Base-by-base conservation (phyloP, 345 rosid species). In the Litchi chinensis region DNA sequence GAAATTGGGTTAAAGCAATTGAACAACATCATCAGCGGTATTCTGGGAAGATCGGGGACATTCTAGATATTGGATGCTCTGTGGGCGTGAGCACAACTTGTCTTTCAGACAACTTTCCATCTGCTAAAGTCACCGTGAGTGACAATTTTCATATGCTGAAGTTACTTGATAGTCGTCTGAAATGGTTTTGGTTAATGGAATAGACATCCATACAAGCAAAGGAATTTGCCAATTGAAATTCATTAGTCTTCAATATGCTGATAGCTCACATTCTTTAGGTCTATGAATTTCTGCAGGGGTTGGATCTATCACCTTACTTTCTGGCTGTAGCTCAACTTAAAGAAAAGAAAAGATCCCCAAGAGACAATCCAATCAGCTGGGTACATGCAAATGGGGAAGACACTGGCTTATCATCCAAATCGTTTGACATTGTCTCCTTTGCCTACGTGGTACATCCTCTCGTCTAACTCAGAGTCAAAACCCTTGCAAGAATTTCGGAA, bases 61-160 rank as follows among this genome's bases (percentile, higher is more conserved):
- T 91, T 84, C 73, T 91, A 24, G 94, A 91, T 73, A 80, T 89
- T 44, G 94, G 94, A 83, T 91, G 92, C 83, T 91, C 94, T 28
- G 88, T 91, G 13, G 94, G 94, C 16, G 85, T 89, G 71, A 89
- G 90, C 82, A 88, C 92, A 10, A 75, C 85, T 70, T 84, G 46
- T 77, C 88, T 91, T 28, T 92, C 94, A 41, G 89, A 89, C 32
- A 79, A 79, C 50, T 89, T 89, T 72, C 85, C 90, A 21, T 81
- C 78, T 0, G 88, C 94, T 56, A 79, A 86, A 78, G 94, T 91
- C 84, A 86, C 84, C 0, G 94, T 91, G 78, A 80, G 90, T 82
- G 66, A 64, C 64, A 40, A 37, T 40, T 11, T 71, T 70, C 44
- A 18, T 37, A 37, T 3, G 28, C 46, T 37, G 67, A 67, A 60